Conservation (phyloP, 441 rosid genomes). For the Manihot esculenta region DNA sequence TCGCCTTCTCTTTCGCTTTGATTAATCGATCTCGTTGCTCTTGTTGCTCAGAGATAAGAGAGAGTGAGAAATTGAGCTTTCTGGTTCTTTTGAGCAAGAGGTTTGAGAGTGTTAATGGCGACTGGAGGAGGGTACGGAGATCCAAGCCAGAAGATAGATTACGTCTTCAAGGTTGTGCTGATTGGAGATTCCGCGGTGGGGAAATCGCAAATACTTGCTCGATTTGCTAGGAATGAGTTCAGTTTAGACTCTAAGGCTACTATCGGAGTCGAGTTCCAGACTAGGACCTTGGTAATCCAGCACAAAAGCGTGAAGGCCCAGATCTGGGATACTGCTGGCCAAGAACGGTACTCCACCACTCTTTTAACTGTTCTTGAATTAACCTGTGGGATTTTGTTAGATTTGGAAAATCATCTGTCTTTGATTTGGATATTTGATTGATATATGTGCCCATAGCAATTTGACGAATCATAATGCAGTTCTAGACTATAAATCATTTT, state of each 20-base stretch:
- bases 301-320: slow-evolving; percentile 60
- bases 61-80: background rate
- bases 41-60: background rate
- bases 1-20: background rate
- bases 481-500: background rate
- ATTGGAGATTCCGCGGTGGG: slow-evolving; percentile 67
- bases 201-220: slow-evolving; percentile 52
- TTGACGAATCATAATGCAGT: background rate
- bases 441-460: background rate
- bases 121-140: slow-evolving; percentile 77
- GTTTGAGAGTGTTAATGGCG: slow-evolving; percentile 34
- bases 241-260: slow-evolving; percentile 57
- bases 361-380: too few relatives aligned
- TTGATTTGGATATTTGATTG: slow-evolving; percentile 3
- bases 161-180: slow-evolving; percentile 70
- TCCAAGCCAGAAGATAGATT: slow-evolving; percentile 69
- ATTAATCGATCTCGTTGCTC: background rate
- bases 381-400: background rate
- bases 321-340: slow-evolving; percentile 75
- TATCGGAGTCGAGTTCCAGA: slow-evolving; percentile 63
- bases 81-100: too few relatives aligned
- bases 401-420: background rate
- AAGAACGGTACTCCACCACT: slow-evolving; percentile 43
- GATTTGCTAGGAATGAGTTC: slow-evolving; percentile 59
- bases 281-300: slow-evolving; percentile 45